These are phyloP conservation scores for Macrocybe gigantea DNA, from an alignment of 768 basidiomycete species.

Conservation along the genomic window DNA sequence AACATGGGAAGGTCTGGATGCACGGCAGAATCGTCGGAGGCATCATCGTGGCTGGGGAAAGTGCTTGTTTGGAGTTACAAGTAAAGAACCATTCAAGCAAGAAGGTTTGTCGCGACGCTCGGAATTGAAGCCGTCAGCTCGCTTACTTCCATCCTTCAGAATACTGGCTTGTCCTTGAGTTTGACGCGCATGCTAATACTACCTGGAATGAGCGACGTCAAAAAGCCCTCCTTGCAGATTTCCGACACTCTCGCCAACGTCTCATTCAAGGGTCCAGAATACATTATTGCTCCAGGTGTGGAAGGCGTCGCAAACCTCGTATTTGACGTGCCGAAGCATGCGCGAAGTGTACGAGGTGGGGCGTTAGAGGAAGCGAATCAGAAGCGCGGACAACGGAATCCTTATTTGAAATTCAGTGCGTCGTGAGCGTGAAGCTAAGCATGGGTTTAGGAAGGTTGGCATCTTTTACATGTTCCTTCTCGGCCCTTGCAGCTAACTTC, in stretches of 20 bases:
- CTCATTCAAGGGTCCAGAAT: constrained; percentile 70
- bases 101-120: constrained; percentile 42
- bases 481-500: not conserved
- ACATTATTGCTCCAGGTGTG: constrained; percentile 63
- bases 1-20: constrained; percentile 76
- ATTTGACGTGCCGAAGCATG: constrained; percentile 68
- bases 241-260: constrained; percentile 66
- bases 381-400: constrained; percentile 32
- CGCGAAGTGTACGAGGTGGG: constrained; percentile 63
- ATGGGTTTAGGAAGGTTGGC: constrained; percentile 69
- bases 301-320: constrained; percentile 79
- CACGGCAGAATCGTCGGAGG: constrained; percentile 63
- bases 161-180: constrained; percentile 56
- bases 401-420: constrained; percentile 66
- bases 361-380: constrained; percentile 45
- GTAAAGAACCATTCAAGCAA: constrained; percentile 80
- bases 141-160: constrained; percentile 32
- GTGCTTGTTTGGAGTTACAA: constrained; percentile 67
- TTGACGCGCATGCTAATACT: constrained; percentile 58
- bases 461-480: not conserved
- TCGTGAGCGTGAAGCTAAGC: constrained; percentile 55
- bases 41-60: constrained; percentile 60
- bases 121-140: no score
- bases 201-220: constrained; percentile 22
- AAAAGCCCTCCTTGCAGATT: constrained; percentile 45